Conservation (phyloP, 1,284 basidiomycete species). For the Melanopsichium pennsylvanicum region DNA sequence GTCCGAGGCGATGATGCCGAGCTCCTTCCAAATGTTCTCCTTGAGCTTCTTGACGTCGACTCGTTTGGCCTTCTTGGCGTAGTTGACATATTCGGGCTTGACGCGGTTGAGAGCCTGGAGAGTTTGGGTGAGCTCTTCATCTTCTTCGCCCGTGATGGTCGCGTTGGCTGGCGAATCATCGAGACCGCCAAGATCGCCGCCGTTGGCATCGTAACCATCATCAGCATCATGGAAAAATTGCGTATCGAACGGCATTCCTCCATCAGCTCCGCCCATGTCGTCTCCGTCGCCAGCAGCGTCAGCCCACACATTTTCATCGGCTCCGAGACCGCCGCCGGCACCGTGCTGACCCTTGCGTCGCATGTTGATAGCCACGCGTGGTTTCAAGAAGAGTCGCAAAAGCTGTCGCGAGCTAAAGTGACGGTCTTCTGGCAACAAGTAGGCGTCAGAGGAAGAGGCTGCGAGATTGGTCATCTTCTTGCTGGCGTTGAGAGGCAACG, state of each 20-base stretch:
- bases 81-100: constrained; percentile 88
- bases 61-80: constrained; percentile 92
- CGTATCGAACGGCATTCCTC: constrained; percentile 79
- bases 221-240: constrained; percentile 96
- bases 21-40: constrained; percentile 94
- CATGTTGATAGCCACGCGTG: constrained; percentile 58
- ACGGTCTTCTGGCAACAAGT: constrained; percentile 92
- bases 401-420: constrained; percentile 92
- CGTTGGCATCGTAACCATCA: constrained; percentile 69
- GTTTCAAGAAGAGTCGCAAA: constrained; percentile 91
- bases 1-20: constrained; percentile 67
- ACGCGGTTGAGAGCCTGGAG: constrained; percentile 79
- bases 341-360: constrained; percentile 80
- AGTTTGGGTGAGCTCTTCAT: constrained; percentile 84
- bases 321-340: constrained; percentile 74
- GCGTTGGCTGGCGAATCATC: constrained; percentile 55
- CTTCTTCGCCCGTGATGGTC: constrained; percentile 68
- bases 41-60: constrained; percentile 97
- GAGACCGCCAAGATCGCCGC: constrained; percentile 25
- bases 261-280: constrained; percentile 25
- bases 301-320: constrained; percentile 95
- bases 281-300: constrained; percentile 73
- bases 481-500: constrained; percentile 65
- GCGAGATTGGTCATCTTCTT: constrained; percentile 66
- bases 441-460: constrained; percentile 67